Evolutionary conservation across 116 monocot species (phyloP).

Genomic region (Dioscorea cayenensis): DNA sequence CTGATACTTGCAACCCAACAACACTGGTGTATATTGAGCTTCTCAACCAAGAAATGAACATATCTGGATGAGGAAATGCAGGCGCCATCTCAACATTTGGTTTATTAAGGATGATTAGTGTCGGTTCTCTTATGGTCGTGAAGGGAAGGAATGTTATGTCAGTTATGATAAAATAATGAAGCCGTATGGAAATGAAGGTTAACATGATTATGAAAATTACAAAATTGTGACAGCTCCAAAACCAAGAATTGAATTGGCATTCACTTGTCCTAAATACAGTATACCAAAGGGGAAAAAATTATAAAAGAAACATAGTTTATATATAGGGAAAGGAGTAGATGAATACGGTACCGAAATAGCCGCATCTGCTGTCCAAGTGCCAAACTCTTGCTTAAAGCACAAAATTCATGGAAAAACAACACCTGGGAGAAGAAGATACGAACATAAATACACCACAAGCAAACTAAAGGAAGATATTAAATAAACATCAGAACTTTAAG

Average conservation of each 20-base stretch:
- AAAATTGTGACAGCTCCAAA: too few species aligned
- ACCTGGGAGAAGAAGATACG: slow-evolving; percentile 41
- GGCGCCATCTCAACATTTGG: too few species aligned
- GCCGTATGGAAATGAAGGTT: too few species aligned
- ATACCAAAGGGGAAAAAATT: not conserved
- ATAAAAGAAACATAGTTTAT: not conserved
- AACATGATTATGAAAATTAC: too few species aligned
- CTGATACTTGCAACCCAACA: too few species aligned
- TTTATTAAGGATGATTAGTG: too few species aligned
- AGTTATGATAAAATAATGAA: too few species aligned
- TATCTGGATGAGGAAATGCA: too few species aligned
- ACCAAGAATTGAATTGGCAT: not conserved
- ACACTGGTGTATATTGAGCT: too few species aligned
- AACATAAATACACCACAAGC: not conserved
- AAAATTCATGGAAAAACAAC: slow-evolving; percentile 93
- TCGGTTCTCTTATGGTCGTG: too few species aligned
- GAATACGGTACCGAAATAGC: slow-evolving; percentile 40
- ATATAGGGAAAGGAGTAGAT: not conserved
- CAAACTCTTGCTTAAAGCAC: slow-evolving; percentile 88
- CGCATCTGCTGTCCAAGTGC: slow-evolving; percentile 56
- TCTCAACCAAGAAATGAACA: too few species aligned
- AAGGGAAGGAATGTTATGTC: too few species aligned
- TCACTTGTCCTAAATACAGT: not conserved
- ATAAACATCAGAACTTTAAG: not conserved
- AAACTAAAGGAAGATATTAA: not conserved